Base-by-base conservation (phyloP, 2,329 filamentous ascomycete species). In the Rosellinia necatrix region DNA sequence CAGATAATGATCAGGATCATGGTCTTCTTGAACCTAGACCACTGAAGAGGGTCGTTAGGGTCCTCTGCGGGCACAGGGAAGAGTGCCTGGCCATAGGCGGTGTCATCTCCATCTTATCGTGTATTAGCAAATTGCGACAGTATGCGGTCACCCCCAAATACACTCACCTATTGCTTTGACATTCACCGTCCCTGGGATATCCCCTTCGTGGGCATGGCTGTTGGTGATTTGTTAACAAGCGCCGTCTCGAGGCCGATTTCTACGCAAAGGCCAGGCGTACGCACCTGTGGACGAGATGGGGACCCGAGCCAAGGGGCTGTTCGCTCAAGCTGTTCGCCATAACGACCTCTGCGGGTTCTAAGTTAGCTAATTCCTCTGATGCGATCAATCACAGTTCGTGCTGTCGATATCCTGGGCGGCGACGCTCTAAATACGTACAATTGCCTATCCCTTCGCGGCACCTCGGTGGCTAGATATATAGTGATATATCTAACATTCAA, bases 51-150 rank as follows among this genome's bases (percentile, higher is more conserved):
- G 65, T 86, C 82, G 56, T 86, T 86, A 1, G 83, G 83, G 62
- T 85, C 82, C 51, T 83, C 78, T 1, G 82, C 80, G 2, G 83
- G 83, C 1, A 85, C 82, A 1, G 83, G 83, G 61, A 80, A 86
- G 3, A 86, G 73, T 2, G 83, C 83, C 66, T 85, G 82, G 19
- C 83, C 83, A 56, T 82, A 82, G 0, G 74, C 81, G 1, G 81
- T 82, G 61, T 85, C 82, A 63, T 85, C 82, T 41, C 81, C 82
- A 71, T 84, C 82, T 75, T 53, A 22, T 37, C 15, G 6, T 24
- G 17, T 27, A 9, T 49, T 19, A 58, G 30, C 40, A 29, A 47
- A 32, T 3, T 48, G 32, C 4, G n/a, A 38, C 17, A 30, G 10
- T 9, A 3, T 7, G 9, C 21, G 13, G 9, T 30, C 3, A 8